Base-by-base conservation (phyloP, 495 filamentous ascomycete species). In the Penicillium pancosmium region DNA sequence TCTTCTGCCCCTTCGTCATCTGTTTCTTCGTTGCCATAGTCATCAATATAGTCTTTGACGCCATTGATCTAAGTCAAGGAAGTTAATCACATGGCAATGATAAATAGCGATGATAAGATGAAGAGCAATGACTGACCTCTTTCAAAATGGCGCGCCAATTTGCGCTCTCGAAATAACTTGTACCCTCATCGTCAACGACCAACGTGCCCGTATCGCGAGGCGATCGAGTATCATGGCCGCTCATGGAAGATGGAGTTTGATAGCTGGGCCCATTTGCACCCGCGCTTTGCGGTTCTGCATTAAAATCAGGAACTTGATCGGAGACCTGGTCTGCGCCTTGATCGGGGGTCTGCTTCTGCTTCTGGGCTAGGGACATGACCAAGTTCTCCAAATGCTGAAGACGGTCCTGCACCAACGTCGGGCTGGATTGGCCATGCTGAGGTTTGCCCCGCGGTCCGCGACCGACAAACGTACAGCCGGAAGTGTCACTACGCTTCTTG, bases 181-280 rank as follows among this genome's bases (percentile, higher is more conserved):
- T 73, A 11, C 74, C 77, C 8, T 71, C 68, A 12, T 75, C 57
- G 19, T 75, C 68, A 31, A 97, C 88, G 60, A 88, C 87, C 64
- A 97, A 78, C 44, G 89, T 83, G 10, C 93, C 93, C 8, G 71
- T 56, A 36, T 67, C 67, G 41, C 48, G 56, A 2, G 63, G 60
- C 11, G 63, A 56, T 21, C 82, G 84, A 18, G 84, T 78, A 7
- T 90, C 80, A 21, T 87, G 85, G 57, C 93, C 89, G 16, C 86
- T 81, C 54, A 91, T 87, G 64, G 88, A 88, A 2, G 64, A 56
- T 1, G 69, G 68, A 23, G 70, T 72, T 9, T 64, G 54, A 46
- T 62, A 65, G 16, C 8, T 57, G 2, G 41, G 15, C n/a, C 41
- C 41, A 19, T 16, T 44, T 2, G 41, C 15, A 10, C 3, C 41